A percentile compares a stretch with the other conserved stretches of the same genome.
Conservation (phyloP, 371 early-diverging fungal species). For the Actinomortierella wolfii region DNA sequence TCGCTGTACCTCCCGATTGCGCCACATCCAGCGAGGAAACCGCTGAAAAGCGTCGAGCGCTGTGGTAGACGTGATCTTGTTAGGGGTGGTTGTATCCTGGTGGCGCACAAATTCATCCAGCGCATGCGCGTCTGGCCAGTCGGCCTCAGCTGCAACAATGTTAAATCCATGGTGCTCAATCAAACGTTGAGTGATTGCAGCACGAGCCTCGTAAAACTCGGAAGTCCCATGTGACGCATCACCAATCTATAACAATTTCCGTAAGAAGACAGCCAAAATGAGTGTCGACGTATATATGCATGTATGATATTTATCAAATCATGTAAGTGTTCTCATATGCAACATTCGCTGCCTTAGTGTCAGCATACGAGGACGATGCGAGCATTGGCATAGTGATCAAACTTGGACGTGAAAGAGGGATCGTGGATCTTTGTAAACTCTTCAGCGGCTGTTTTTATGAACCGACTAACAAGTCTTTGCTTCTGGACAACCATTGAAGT, state of each 20-base stretch:
- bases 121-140: conserved; percentile 39
- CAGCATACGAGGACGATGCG: conserved; percentile 7
- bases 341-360: no score
- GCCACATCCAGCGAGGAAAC: conserved; percentile 51
- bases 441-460: conserved; percentile 3
- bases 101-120: conserved; percentile 37
- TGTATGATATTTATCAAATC: neutral
- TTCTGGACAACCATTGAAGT: no score
- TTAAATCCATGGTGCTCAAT: conserved; percentile 35
- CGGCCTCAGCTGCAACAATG: conserved; percentile 39
- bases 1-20: conserved; percentile 29
- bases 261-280: neutral
- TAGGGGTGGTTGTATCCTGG: conserved; percentile 3
- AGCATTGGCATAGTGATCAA: conserved; percentile 1
- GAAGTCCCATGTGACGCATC: conserved; percentile 47
- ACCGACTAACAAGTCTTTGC: no score
- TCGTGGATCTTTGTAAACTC: conserved; percentile 3
- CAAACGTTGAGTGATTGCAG: conserved; percentile 42
- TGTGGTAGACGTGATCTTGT: conserved; percentile 7
- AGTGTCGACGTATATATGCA: neutral
- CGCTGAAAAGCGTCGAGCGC: conserved; percentile 30
- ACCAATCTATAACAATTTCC: conserved; percentile 20
- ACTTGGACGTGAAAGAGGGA: conserved; percentile 2
- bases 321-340: neutral
- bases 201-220: conserved; percentile 46